These are phyloP conservation scores for Hygrocybe coccinea DNA, from an alignment of 768 basidiomycete species.

Conservation along the genomic window DNA sequence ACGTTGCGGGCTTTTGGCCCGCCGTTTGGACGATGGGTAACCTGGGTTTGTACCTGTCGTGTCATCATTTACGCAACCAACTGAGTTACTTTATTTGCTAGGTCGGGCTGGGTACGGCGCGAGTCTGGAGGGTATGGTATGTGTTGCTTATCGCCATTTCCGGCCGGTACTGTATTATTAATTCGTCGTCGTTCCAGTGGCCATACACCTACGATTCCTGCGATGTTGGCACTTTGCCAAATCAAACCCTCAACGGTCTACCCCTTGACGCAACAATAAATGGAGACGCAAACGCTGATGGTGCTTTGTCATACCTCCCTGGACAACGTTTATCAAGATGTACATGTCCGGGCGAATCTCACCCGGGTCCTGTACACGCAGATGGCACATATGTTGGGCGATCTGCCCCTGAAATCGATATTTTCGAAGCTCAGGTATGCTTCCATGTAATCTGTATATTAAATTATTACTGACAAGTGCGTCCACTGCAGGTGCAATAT, in stretches of 20 bases:
- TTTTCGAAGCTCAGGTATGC: conserved; percentile 75
- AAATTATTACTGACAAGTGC: neutral
- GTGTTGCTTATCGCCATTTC: conserved; percentile 6
- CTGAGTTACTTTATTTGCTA: conserved; percentile 14
- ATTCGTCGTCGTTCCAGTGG: conserved; percentile 44
- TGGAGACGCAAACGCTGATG: conserved; percentile 53
- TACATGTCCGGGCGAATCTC: conserved; percentile 79
- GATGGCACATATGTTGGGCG: conserved; percentile 82
- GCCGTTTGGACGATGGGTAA: conserved; percentile 81
- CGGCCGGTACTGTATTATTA: neutral
- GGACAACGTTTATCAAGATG: conserved; percentile 86
- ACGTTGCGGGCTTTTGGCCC: conserved; percentile 71
- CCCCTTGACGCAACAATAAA: conserved; percentile 57
- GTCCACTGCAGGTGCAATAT: conserved; percentile 29
- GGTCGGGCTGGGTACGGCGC: conserved; percentile 89
- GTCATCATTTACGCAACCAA: neutral
- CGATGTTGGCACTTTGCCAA: conserved; percentile 87
- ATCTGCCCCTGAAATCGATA: conserved; percentile 84
- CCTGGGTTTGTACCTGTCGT: conserved; percentile 41
- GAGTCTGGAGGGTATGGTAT: conserved; percentile 70
- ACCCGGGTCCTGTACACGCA: conserved; percentile 76
- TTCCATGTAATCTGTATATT: neutral
- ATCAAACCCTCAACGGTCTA: conserved; percentile 68
- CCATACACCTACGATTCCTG: conserved; percentile 82
- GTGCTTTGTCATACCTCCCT: conserved; percentile 72